Base-by-base conservation (phyloP, 495 filamentous ascomycete genomes). In the Thozetella sp. region DNA sequence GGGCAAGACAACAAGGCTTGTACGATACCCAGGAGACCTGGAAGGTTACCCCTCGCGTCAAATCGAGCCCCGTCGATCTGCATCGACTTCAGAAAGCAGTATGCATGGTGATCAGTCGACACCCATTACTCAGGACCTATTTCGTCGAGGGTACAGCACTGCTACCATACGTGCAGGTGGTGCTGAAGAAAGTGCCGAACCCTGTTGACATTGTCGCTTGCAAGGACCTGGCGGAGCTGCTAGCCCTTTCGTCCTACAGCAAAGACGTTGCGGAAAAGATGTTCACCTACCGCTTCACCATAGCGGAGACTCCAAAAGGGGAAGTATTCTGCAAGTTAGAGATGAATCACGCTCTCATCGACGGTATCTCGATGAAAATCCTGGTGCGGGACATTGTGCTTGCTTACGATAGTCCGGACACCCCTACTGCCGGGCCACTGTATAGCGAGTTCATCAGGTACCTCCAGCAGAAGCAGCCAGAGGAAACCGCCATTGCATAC, bases 81-180 rank as follows among this genome's bases (percentile, higher is more conserved):
- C 30, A 6, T 9, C 9, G 17, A 6, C 17, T 37, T 6, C 9
- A 37, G 17, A 17, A 37, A 37, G 30, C 30, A 37, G 6, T 6
- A 17, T 37, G 9, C 30, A 37, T 6, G 30, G 72, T 86, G 0
- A 76, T 85, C 12, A 67, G 74, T 27, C 71, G 78, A 0, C 83
- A 87, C 54, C 69, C 80, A 17, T 68, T 77, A 1, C 63, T 87
- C 4, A 64, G 84, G 40, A 85, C 83, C 0, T 62, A 79, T 3
- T 86, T 87, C 61, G 68, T 83, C n/a, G 75, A 83, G 51, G 81
- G 78, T 66, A 72, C 71, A 63, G 76, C 74, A 34, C 77, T 74
- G 23, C 78, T 78, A 4, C 76, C 78, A 0, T 83, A 83, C 54
- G 81, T 83, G 34, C 84, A 87, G 59, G 66, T 85, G 11, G 80